A percentile compares a stretch with the other conserved stretches of the same genome.
Conservation (phyloP, 2,329 filamentous ascomycete genomes). For the Phialophora expanda region DNA sequence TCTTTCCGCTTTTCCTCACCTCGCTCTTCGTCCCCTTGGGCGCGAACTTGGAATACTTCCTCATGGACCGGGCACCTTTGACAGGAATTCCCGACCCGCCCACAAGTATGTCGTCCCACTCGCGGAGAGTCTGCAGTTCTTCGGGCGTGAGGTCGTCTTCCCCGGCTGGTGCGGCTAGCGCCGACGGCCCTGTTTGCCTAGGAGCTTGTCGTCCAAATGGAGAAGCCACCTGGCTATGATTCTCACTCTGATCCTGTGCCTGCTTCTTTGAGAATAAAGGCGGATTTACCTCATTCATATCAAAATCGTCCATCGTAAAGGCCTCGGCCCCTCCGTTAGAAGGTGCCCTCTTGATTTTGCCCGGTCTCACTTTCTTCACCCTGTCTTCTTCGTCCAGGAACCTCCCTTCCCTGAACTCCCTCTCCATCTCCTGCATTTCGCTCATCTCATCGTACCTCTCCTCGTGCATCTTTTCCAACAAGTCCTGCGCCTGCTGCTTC, state of each 20-base stretch:
- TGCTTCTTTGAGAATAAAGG: constrained; percentile 1
- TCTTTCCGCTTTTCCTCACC: constrained; percentile 16
- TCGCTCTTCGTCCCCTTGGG: constrained; percentile 9
- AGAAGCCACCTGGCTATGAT: neutral
- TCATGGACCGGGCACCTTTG: constrained; percentile 2
- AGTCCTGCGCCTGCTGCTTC: constrained; percentile 27
- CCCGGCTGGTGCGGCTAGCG: neutral
- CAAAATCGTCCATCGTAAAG: constrained; percentile 29
- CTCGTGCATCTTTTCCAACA: constrained; percentile 29
- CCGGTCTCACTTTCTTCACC: constrained; percentile 59
- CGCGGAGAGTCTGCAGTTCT: constrained; percentile 29
- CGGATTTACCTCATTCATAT: constrained; percentile 27
- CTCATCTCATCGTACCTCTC: constrained; percentile 25
- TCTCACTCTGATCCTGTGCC: neutral
- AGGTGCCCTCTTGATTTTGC: constrained; percentile 57
- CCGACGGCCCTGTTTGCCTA: neutral
- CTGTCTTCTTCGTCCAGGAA: constrained; percentile 7
- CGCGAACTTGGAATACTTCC: constrained; percentile 21
- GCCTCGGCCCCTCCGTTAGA: constrained; percentile 19
- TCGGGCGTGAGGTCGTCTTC: constrained; percentile 36
- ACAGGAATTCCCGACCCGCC: neutral
- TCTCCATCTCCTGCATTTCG: constrained; percentile 24
- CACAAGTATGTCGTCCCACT: constrained; percentile 8
- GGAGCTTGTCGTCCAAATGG: neutral
- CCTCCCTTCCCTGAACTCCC: constrained; percentile 19